These are phyloP conservation scores for Geotrichum cucujoidarum DNA, from an alignment of 1,139 yeast genomes.

Conservation along the genomic window DNA sequence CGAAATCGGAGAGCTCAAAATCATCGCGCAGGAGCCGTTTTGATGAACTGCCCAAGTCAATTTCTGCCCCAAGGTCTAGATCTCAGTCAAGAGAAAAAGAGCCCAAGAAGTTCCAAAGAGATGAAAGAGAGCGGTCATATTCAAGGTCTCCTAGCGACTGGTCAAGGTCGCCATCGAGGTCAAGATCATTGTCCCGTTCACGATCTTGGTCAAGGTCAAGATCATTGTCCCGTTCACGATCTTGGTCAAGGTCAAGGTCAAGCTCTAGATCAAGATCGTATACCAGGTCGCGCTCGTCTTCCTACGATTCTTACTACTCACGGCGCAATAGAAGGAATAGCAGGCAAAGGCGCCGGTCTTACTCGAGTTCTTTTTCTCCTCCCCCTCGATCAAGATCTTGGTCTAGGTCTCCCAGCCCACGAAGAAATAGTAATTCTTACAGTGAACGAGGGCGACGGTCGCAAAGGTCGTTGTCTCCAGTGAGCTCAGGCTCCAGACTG, in stretches of 20 bases:
- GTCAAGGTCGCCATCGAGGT: slow-evolving; percentile 20
- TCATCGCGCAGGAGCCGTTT: too few species aligned
- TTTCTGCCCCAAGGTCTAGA: slow-evolving; percentile 19
- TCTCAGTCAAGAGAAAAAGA: slow-evolving; percentile 6
- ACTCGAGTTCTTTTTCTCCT: slow-evolving; percentile 11
- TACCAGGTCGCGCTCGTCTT: slow-evolving; percentile 2
- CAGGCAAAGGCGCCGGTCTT: neutral
- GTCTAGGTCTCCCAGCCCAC: slow-evolving; percentile 17
- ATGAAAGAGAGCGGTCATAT: neutral
- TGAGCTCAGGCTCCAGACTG: slow-evolving; percentile 3
- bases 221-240: slow-evolving; percentile 10
- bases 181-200: slow-evolving; percentile 17
- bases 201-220: slow-evolving; percentile 19
- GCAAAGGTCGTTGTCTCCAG: slow-evolving; percentile 7
- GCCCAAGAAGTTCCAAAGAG: too few species aligned
- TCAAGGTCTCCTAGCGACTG: slow-evolving; percentile 8
- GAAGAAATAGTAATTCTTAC: neutral
- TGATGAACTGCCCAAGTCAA: too few species aligned
- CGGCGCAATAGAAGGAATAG: too few species aligned
- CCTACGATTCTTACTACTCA: neutral
- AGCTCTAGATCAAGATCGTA: slow-evolving; percentile 6
- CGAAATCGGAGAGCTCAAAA: too few species aligned
- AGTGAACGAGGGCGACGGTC: neutral
- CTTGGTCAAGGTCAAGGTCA: slow-evolving; percentile 20
- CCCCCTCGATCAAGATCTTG: slow-evolving; percentile 18